phyloP scores from a whole-genome alignment of 1,139 yeast species.

The Maudiozyma humilis region DNA sequence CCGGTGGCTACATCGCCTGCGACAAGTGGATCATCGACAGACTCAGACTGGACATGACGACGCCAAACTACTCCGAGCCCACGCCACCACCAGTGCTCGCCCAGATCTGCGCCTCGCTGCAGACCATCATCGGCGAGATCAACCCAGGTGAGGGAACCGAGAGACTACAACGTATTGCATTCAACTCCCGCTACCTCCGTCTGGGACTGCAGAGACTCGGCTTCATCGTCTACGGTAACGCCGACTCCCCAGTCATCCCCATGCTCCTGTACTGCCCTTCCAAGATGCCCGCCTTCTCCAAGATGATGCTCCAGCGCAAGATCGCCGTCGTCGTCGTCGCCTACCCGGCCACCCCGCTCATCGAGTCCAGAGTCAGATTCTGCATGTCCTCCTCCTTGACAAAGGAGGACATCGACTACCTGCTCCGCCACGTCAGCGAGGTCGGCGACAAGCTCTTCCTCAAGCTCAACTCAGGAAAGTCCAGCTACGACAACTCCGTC shows the following conservation, averaged over 20 bases:
- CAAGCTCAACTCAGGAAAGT: conserved; percentile 70
- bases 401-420: conserved; percentile 82
- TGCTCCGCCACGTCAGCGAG: conserved; percentile 63
- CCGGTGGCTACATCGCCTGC: conserved; percentile 94
- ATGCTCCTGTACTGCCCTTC: conserved; percentile 79
- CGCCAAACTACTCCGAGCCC: conserved; percentile 73
- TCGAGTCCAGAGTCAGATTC: conserved; percentile 82
- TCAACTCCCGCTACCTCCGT: conserved; percentile 87
- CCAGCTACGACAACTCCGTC: conserved; percentile 56
- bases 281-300: conserved; percentile 87
- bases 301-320: conserved; percentile 67
- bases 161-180: conserved; percentile 86
- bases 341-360: conserved; percentile 93
- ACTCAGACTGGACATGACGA: conserved; percentile 63
- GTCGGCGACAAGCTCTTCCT: conserved; percentile 71
- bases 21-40: conserved; percentile 59
- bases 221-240: conserved; percentile 87
- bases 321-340: conserved; percentile 96
- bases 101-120: conserved; percentile 76
- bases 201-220: conserved; percentile 87
- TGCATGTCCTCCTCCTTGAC: conserved; percentile 90
- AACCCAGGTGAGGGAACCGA: conserved; percentile 92
- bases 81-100: conserved; percentile 85
- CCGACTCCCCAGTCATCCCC: conserved; percentile 95
- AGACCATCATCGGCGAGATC: conserved; percentile 68